Evolutionary conservation across 208 protist species (phyloP).

Genomic region (Tetramitus jugosus): DNA sequence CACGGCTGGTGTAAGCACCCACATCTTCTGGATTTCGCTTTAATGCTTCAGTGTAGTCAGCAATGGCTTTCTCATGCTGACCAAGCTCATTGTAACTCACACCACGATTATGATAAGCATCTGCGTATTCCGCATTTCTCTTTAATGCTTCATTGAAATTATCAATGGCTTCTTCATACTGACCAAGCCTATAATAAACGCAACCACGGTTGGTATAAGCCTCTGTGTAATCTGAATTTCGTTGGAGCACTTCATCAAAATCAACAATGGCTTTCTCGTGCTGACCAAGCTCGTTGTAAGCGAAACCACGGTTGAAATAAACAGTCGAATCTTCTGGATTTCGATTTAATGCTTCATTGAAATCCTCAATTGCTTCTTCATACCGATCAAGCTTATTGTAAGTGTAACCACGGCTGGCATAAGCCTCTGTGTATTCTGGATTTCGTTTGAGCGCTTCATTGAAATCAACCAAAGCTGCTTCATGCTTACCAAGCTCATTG

Average conservation of each 20-base stretch:
- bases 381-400: neutral
- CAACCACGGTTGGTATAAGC: slow-evolving; percentile 21
- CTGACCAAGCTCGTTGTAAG: slow-evolving; percentile 53
- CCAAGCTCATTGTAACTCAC: slow-evolving; percentile 36
- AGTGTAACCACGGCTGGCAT: slow-evolving; percentile 61
- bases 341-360: neutral
- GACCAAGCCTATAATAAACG: slow-evolving; percentile 52
- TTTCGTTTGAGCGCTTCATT: slow-evolving; percentile 53
- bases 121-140: slow-evolving; percentile 49
- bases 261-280: too few relatives aligned
- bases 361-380: neutral
- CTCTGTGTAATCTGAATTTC: neutral
- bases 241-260: neutral
- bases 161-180: slow-evolving; percentile 50
- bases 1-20: slow-evolving; percentile 73
- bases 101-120: slow-evolving; percentile 72
- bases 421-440: slow-evolving; percentile 55
- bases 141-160: slow-evolving; percentile 61
- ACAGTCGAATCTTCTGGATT: neutral
- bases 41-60: slow-evolving; percentile 62
- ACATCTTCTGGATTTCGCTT: slow-evolving; percentile 53
- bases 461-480: slow-evolving; percentile 53
- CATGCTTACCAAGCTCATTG: slow-evolving; percentile 48
- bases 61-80: slow-evolving; percentile 36
- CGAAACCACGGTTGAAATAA: slow-evolving; percentile 66